Evolutionary conservation across 495 filamentous ascomycete genomes (phyloP).

Genomic region (Achaetomiella virescens): DNA sequence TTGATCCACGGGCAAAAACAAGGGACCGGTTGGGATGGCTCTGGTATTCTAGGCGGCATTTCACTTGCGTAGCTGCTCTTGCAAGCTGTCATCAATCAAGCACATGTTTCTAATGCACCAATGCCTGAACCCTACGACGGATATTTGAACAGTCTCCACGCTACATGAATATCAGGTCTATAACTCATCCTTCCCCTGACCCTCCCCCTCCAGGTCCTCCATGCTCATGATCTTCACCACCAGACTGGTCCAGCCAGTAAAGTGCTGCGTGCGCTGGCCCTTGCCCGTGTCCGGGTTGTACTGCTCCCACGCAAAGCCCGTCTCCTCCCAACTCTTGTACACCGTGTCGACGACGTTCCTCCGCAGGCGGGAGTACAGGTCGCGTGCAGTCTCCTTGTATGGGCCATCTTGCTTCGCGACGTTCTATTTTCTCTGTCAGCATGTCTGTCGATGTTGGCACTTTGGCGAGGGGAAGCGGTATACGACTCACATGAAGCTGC

Average conservation of each 20-base stretch:
- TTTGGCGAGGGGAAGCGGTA: conserved; percentile 9
- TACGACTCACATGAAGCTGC: conserved; percentile 66
- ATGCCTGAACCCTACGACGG: too few relatives aligned
- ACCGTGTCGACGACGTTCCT: conserved; percentile 85
- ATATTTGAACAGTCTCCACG: too few relatives aligned
- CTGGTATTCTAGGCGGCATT: too few relatives aligned
- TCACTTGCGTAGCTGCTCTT: too few relatives aligned
- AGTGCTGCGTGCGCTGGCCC: conserved; percentile 94
- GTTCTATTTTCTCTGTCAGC: conserved; percentile 43
- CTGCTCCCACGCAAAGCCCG: conserved; percentile 98
- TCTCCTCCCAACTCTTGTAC: conserved; percentile 78
- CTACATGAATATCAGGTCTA: conserved; percentile 4
- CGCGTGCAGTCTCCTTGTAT: conserved; percentile 60
- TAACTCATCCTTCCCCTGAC: conserved; percentile 30
- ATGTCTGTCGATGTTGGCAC: conserved; percentile 15
- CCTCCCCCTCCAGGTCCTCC: conserved; percentile 35
- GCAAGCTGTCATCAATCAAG: too few relatives aligned
- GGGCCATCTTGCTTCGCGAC: conserved; percentile 55
- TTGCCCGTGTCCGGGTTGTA: conserved; percentile 90
- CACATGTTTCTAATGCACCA: too few relatives aligned
- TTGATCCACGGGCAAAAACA: background rate
- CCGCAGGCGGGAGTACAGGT: conserved; percentile 70
- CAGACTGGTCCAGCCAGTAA: conserved; percentile 95
- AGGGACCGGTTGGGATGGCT: too few relatives aligned
- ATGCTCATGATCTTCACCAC: conserved; percentile 97